Evolutionary conservation across 2,329 filamentous ascomycete genomes (phyloP).

Genomic region (Coniochaeta sp.): DNA sequence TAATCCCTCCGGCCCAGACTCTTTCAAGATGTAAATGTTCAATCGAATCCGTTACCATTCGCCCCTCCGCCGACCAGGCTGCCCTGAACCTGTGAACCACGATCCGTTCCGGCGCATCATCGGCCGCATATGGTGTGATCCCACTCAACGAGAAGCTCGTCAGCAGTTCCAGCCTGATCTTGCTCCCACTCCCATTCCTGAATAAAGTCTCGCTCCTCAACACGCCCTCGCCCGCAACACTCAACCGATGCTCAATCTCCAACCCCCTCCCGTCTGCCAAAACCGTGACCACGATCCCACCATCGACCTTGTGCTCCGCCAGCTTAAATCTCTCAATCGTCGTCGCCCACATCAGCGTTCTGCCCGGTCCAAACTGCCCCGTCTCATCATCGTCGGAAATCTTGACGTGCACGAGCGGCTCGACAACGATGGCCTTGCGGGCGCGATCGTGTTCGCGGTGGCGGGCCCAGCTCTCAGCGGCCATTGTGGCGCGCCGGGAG

Average conservation of each 20-base stretch:
- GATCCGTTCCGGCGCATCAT: slow-evolving; percentile 2
- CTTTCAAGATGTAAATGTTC: slow-evolving; percentile 4
- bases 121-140: slow-evolving; percentile 3
- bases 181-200: not conserved
- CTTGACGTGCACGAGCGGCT: slow-evolving; percentile 5
- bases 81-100: slow-evolving; percentile 2
- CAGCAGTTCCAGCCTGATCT: slow-evolving; percentile 1
- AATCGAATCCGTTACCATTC: slow-evolving; percentile 2
- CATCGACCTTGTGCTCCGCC: not conserved
- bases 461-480: no score
- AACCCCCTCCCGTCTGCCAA: no score
- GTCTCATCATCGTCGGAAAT: slow-evolving; percentile 2
- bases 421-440: not conserved
- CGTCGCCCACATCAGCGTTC: slow-evolving; percentile 3
- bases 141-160: slow-evolving; percentile 4
- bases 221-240: no score
- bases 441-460: not conserved
- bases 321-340: slow-evolving; percentile 3
- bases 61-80: slow-evolving; percentile 5
- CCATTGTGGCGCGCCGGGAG: no score
- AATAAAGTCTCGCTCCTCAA: no score
- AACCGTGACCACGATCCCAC: no score
- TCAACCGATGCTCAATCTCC: no score
- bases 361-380: slow-evolving; percentile 2
- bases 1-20: slow-evolving; percentile 3